Evolutionary conservation across 202 grass and related monocot genomes (phyloP).

Genomic region (Elaeis oleifera): DNA sequence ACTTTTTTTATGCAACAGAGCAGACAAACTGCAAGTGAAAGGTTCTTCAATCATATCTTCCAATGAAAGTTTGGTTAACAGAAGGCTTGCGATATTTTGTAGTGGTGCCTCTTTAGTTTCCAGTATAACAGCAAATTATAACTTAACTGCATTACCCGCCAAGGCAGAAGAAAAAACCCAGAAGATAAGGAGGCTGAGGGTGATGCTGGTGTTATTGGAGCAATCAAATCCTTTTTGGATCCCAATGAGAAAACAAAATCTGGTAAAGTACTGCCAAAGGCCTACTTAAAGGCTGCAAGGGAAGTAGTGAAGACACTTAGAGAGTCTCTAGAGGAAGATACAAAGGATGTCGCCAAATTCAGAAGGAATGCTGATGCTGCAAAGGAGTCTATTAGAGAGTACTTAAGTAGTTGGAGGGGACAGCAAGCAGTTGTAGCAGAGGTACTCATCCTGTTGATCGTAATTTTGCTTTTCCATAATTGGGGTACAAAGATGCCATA

Average conservation of each 20-base stretch:
- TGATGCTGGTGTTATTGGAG: conserved; percentile 35
- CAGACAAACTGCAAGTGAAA: conserved; percentile 26
- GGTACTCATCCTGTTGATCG: conserved; percentile 22
- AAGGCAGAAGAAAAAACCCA: conserved; percentile 29
- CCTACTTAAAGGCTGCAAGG: conserved; percentile 76
- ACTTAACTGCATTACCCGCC: conserved; percentile 6
- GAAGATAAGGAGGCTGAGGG: conserved; percentile 1
- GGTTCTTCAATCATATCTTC: conserved; percentile 1
- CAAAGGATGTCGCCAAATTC: conserved; percentile 56
- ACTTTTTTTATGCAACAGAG: conserved; percentile 32
- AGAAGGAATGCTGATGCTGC: conserved; percentile 70
- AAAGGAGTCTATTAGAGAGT: conserved; percentile 77
- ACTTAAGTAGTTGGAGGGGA: conserved; percentile 64
- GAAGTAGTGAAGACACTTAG: conserved; percentile 82
- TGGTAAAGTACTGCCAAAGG: conserved; percentile 75
- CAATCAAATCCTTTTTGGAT: conserved; percentile 76
- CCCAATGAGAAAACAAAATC: conserved; percentile 72
- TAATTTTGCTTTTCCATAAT: background rate
- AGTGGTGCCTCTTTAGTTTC: conserved; percentile 25
- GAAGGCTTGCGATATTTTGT: conserved; percentile 28
- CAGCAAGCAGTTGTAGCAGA: conserved; percentile 48
- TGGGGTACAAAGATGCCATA: background rate
- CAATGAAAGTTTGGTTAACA: conserved; percentile 12
- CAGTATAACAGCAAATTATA: conserved; percentile 21
- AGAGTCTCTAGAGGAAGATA: conserved; percentile 61